A percentile compares a stretch with the other conserved stretches of the same genome.
phyloP scores from a whole-genome alignment of 2,329 filamentous ascomycete genomes.

The Xylogone sp. region DNA sequence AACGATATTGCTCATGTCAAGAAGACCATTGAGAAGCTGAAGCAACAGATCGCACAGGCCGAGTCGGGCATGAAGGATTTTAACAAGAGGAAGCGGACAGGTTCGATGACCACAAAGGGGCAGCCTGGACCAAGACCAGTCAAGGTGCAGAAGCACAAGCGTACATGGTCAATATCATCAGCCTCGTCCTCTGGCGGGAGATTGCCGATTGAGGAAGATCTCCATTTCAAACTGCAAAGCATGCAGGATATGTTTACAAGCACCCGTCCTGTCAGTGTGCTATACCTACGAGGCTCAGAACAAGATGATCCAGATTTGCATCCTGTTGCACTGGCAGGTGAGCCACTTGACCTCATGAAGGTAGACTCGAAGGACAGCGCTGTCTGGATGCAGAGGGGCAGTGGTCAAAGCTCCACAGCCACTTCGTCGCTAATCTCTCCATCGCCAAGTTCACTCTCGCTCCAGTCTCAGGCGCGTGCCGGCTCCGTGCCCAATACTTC shows the following conservation, averaged over 20 bases:
- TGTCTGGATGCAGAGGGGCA: conserved; percentile 39
- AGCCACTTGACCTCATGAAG: conserved; percentile 57
- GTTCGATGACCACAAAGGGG: conserved; percentile 40
- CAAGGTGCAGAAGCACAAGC: conserved; percentile 87
- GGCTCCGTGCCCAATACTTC: conserved; percentile 28
- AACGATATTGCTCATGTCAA: conserved; percentile 95
- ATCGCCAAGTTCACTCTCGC: conserved; percentile 61
- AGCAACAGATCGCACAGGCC: conserved; percentile 84
- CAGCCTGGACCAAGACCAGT: conserved; percentile 56
- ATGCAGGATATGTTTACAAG: conserved; percentile 88
- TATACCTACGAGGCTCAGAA: conserved; percentile 75
- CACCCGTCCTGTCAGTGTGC: conserved; percentile 71
- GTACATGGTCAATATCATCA: conserved; percentile 94
- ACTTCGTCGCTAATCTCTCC: conserved; percentile 62
- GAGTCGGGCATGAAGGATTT: conserved; percentile 66
- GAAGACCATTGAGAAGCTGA: conserved; percentile 93
- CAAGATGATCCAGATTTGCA: conserved; percentile 76
- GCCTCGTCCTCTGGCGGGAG: conserved; percentile 57
- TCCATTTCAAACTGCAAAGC: conserved; percentile 73
- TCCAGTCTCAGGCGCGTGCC: conserved; percentile 52
- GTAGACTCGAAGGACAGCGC: conserved; percentile 32
- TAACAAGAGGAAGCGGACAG: conserved; percentile 58
- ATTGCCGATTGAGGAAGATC: conserved; percentile 65
- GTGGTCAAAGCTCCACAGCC: conserved; percentile 53
- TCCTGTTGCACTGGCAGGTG: conserved; percentile 70